These are phyloP conservation scores for Lichtheimia ramosa DNA, from an alignment of 371 early-diverging fungal species.

Conservation along the genomic window DNA sequence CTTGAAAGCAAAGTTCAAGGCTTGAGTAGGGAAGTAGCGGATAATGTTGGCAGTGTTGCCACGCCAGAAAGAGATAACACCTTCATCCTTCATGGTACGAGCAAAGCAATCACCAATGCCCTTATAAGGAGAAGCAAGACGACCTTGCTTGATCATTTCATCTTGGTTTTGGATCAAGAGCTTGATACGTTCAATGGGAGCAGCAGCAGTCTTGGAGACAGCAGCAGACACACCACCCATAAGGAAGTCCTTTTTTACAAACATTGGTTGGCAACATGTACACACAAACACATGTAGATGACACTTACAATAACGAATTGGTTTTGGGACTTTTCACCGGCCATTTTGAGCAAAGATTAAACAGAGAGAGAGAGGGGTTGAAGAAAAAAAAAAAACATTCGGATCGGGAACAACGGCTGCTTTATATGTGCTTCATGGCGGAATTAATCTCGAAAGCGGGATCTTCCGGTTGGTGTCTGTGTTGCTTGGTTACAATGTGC, in stretches of 20 bases:
- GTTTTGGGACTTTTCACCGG: conserved; percentile 22
- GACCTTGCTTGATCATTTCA: conserved; percentile 76
- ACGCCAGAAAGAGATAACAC: conserved; percentile 71
- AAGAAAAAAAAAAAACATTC: neutral
- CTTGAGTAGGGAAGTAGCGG: conserved; percentile 89
- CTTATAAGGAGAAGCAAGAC: conserved; percentile 73
- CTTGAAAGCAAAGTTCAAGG: conserved; percentile 83
- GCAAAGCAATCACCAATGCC: conserved; percentile 78
- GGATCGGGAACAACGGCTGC: neutral
- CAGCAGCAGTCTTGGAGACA: conserved; percentile 92
- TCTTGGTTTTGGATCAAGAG: conserved; percentile 83
- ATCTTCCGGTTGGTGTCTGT: no score
- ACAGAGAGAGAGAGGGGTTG: conserved; percentile 3
- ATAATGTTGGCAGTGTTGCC: conserved; percentile 82
- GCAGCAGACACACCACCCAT: conserved; percentile 88
- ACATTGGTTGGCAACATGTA: neutral
- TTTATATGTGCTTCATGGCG: no score
- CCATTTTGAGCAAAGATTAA: conserved; percentile 1
- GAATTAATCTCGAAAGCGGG: no score
- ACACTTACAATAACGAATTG: conserved; percentile 52
- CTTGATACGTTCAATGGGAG: conserved; percentile 77
- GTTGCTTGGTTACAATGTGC: no score
- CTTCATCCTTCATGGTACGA: conserved; percentile 77
- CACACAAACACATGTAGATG: neutral
- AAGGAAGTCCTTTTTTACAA: conserved; percentile 50